Conservation (phyloP, 192 early-diverging fungal species). For the Kappamyces sp. region DNA sequence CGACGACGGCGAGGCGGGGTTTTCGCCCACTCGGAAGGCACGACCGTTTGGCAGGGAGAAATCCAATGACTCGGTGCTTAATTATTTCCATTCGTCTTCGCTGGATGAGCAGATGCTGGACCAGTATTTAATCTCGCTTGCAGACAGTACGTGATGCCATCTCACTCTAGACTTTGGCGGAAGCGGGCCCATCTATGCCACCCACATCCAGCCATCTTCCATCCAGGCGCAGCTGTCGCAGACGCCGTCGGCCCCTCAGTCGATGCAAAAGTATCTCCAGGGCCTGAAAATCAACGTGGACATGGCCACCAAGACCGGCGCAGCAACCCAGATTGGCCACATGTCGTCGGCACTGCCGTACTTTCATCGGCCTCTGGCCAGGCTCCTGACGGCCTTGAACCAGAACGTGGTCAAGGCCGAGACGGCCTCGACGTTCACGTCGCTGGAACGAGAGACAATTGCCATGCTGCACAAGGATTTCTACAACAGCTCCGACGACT, state of each 20-base stretch:
- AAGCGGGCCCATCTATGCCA: constrained; percentile 36
- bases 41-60: no score
- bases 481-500: constrained; percentile 22
- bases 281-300: constrained; percentile 47
- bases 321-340: constrained; percentile 51
- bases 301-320: constrained; percentile 38
- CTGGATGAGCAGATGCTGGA: constrained; percentile 39
- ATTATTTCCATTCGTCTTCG: constrained; percentile 44
- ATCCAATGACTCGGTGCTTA: constrained; percentile 39
- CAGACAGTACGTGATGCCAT: constrained; percentile 21
- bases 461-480: constrained; percentile 52
- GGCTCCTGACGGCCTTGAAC: constrained; percentile 48
- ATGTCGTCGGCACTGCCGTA: constrained; percentile 53
- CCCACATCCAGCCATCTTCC: constrained; percentile 25
- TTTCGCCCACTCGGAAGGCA: neutral
- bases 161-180: constrained; percentile 32
- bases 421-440: constrained; percentile 48
- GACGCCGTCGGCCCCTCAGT: constrained; percentile 20
- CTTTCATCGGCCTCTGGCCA: constrained; percentile 47
- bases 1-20: neutral
- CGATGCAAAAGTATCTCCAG: constrained; percentile 37
- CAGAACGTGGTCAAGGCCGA: constrained; percentile 58
- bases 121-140: constrained; percentile 36
- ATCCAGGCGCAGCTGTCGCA: constrained; percentile 28
- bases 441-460: constrained; percentile 45